These are phyloP conservation scores for Serendipita sp. DNA, from an alignment of 768 basidiomycete species.

Conservation along the genomic window DNA sequence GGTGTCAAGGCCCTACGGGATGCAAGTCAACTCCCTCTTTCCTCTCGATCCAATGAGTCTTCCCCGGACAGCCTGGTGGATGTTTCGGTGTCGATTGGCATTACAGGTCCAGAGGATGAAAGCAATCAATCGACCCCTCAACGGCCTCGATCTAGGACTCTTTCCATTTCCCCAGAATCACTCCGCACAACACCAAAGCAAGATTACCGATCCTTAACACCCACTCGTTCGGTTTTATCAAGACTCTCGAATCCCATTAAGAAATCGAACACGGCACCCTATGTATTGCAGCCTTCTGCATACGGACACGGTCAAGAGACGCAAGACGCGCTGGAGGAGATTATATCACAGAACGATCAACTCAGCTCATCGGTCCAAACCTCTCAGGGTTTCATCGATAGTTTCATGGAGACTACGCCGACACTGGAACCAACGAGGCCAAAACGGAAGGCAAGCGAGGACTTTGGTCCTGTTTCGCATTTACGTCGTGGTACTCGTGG, in stretches of 20 bases:
- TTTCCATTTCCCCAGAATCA: not conserved
- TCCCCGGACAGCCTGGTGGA: not conserved
- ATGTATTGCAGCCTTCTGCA: not conserved
- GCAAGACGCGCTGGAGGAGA: not conserved
- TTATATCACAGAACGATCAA: not conserved
- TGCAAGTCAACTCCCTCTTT: not conserved
- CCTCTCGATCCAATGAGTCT: not conserved
- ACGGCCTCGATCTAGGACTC: not conserved
- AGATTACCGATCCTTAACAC: not conserved
- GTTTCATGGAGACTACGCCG: not conserved
- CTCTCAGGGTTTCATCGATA: not conserved
- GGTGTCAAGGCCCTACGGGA: not conserved
- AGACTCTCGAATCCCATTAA: not conserved
- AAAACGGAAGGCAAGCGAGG: not conserved
- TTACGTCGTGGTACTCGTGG: not conserved
- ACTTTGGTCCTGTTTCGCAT: not conserved
- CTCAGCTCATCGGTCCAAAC: too few relatives aligned
- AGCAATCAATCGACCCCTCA: not conserved
- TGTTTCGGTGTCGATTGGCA: too few relatives aligned
- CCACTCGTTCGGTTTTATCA: not conserved
- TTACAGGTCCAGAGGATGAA: too few relatives aligned
- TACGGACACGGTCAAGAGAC: not conserved
- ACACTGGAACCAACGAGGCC: not conserved
- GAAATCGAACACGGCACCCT: not conserved
- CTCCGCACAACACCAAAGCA: too few relatives aligned